phyloP scores from a whole-genome alignment of 169 alveolate genomes.

The Cryptosporidium bovis region DNA sequence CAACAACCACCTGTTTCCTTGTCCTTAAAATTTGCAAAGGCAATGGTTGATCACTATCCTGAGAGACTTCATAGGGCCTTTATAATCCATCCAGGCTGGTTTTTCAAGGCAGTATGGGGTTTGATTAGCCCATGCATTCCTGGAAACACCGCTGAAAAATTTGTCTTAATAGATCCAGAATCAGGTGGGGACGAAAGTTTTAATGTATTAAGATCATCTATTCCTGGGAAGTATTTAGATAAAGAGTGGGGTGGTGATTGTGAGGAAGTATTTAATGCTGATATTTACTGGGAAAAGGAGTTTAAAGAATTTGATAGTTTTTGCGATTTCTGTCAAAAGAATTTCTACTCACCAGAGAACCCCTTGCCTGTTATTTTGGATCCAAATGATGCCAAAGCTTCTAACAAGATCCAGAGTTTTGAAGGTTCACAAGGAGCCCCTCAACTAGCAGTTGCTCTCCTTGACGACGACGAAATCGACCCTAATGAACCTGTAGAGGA shows the following conservation, averaged over 20 bases:
- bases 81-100: constrained; percentile 69
- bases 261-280: constrained; percentile 56
- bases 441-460: constrained; percentile 40
- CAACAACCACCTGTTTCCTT: constrained; percentile 75
- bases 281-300: constrained; percentile 64
- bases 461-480: constrained; percentile 71
- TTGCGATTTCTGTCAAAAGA: constrained; percentile 59
- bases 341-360: constrained; percentile 37
- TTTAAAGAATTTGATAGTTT: constrained; percentile 33
- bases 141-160: constrained; percentile 71
- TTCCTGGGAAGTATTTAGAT: constrained; percentile 35
- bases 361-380: constrained; percentile 57
- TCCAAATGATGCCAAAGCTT: neutral
- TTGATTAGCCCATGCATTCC: constrained; percentile 72
- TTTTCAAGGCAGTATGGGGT: constrained; percentile 73
- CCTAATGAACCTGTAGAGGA: constrained; percentile 71
- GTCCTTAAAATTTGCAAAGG: constrained; percentile 72
- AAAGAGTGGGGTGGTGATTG: constrained; percentile 73
- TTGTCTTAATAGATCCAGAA: constrained; percentile 66
- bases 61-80: constrained; percentile 67
- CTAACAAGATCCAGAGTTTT: neutral
- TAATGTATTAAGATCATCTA: constrained; percentile 4
- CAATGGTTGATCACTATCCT: constrained; percentile 73
- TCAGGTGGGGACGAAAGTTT: constrained; percentile 52
- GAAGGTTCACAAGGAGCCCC: neutral